Evolutionary conservation across 768 basidiomycete species (phyloP).

Genomic region (Kwoniella shandongensis): DNA sequence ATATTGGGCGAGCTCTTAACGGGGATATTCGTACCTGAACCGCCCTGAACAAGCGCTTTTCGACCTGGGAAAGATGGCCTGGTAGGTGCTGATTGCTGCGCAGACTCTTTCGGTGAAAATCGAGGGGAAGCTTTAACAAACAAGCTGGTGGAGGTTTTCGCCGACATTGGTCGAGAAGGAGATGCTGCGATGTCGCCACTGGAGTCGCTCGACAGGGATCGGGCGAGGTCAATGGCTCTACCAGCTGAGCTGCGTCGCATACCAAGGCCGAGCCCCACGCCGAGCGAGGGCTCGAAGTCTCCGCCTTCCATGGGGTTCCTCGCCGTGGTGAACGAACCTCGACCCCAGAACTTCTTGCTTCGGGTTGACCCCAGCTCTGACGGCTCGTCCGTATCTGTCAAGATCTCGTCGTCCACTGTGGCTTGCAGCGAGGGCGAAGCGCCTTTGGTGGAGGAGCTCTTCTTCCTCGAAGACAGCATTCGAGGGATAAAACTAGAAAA

Average conservation of each 20-base stretch:
- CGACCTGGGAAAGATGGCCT: constrained; percentile 19
- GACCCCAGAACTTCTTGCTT: constrained; percentile 9
- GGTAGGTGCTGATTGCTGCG: not conserved
- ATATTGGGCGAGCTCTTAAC: not conserved
- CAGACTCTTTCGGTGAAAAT: not conserved
- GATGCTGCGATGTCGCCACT: constrained; percentile 27
- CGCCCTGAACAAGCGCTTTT: constrained; percentile 8
- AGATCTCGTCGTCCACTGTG: constrained; percentile 17
- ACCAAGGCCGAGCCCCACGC: constrained; percentile 14
- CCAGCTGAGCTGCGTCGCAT: constrained; percentile 7
- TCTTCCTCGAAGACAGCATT: constrained; percentile 32
- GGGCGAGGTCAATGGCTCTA: constrained; percentile 10
- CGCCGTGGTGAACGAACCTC: not conserved
- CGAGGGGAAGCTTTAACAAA: constrained; percentile 10
- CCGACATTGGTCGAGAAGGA: constrained; percentile 22
- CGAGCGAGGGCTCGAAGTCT: constrained; percentile 9
- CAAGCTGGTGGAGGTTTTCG: constrained; percentile 8
- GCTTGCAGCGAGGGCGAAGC: not conserved
- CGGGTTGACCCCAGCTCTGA: not conserved
- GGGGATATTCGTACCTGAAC: not conserved
- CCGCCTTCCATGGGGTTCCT: constrained; percentile 17
- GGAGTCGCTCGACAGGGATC: constrained; percentile 29
- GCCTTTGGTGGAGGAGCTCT: not conserved
- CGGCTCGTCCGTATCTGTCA: constrained; percentile 29
- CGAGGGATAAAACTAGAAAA: constrained; percentile 33